Base-by-base conservation (phyloP, 331 rosid species). In the Malus hybrid region DNA sequence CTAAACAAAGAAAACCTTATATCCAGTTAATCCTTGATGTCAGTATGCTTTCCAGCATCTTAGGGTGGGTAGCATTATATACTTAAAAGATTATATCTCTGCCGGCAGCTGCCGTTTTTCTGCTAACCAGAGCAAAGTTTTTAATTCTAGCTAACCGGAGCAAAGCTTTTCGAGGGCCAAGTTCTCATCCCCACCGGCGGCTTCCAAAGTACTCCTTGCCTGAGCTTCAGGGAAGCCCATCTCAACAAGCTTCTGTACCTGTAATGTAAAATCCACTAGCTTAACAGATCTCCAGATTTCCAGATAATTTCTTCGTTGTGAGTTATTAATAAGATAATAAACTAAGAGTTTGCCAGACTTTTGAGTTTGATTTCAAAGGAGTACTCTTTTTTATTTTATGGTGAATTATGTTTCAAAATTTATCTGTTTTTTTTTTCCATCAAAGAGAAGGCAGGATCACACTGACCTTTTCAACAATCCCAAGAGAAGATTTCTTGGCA, bases 161-260 rank as follows among this genome's bases (percentile, higher is more conserved):
- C 88, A 85, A 76, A 94, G 90, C 88, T 81, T 90, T 87, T 94
- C 99, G 36, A 94, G 96, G 69, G 99, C 99, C 83, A 90, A 67
- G 85, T 92, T 92, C 87, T 94, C 97, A 74, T 92, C 99, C 31
- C 99, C 97, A 64, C 96, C 96, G 72, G 89, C 97, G 29, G 93
- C 84, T 84, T 92, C 99, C 91, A 94, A 70, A 76, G 80, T 68
- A 77, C 87, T 90, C 87, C 96, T 90, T 75, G 82, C 99, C 73
- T 74, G 93, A 83, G 87, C 87, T 80, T 94, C 97, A 3, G 93
- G 87, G 81, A 94, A 94, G 34, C 99, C 99, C 99, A 94, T 94
- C 85, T 94, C 99, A 10, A 84, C 86, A 1, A 94, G 93, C 52
- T 82, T 92, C 83, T 92, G 90, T 69, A 94, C 96, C 99, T 94